Evolutionary conservation across 768 basidiomycete genomes (phyloP).

Genomic region (Xerocomellus intermedius): DNA sequence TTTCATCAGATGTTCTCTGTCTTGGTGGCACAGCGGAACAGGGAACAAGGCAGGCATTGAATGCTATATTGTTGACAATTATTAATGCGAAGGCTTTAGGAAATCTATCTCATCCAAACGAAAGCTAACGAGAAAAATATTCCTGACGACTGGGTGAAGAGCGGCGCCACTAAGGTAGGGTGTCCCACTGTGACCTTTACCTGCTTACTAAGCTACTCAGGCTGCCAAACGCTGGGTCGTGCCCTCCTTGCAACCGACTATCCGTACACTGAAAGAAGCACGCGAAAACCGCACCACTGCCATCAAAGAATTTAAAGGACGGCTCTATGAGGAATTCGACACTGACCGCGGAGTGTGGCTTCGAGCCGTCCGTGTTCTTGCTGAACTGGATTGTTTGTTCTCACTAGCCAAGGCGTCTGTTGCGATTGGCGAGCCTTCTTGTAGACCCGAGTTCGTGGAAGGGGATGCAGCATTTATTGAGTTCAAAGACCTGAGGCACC

Average conservation of each 20-base stretch:
- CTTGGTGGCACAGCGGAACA: conserved; percentile 73
- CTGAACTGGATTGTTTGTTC: conserved; percentile 96
- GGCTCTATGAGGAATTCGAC: conserved; percentile 80
- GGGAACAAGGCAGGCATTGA: conserved; percentile 67
- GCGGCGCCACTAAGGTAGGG: conserved; percentile 72
- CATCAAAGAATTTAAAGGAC: conserved; percentile 80
- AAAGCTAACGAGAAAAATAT: conserved; percentile 56
- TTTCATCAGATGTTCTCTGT: conserved; percentile 45
- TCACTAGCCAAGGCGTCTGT: conserved; percentile 85
- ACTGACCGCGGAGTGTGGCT: conserved; percentile 78
- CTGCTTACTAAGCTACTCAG: conserved; percentile 36
- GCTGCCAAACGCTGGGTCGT: conserved; percentile 75
- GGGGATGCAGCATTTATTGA: conserved; percentile 78
- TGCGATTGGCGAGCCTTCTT: conserved; percentile 93
- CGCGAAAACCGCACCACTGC: conserved; percentile 80
- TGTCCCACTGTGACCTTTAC: background rate
- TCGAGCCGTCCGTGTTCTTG: conserved; percentile 78
- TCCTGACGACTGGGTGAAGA: conserved; percentile 85
- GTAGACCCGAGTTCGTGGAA: conserved; percentile 86
- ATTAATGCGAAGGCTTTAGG: conserved; percentile 43
- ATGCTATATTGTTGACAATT: background rate
- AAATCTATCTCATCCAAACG: conserved; percentile 88
- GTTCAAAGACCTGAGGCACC: conserved; percentile 89
- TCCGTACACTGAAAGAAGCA: conserved; percentile 89
- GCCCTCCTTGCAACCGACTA: conserved; percentile 63